Evolutionary conservation across 2,329 filamentous ascomycete genomes (phyloP), one percentile per base, ranked within the genome.

Genomic region (Phyllosticta paracitricarpa): DNA sequence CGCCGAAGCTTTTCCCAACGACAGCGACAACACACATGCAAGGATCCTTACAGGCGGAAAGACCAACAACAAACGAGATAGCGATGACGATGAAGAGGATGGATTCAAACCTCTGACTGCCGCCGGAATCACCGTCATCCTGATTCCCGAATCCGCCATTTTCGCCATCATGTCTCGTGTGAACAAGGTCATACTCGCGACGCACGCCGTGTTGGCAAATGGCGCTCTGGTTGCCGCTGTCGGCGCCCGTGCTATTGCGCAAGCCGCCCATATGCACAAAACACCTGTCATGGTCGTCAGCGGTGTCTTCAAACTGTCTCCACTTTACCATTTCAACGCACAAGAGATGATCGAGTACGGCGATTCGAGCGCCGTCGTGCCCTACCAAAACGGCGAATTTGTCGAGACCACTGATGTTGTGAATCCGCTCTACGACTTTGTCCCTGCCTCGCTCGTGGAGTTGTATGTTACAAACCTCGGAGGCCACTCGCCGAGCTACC

Each of bases 91-190:
- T 68, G 68, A 76, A 69, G 63, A 78, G 52, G 74, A 73, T 76
- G 81, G 56, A 83, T 97, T 75, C 84, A 96, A 94, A 74, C 86
- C 91, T 56, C 81, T 97, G 63, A 85, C 84, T 4, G 83, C 86
- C 1, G 84, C 87, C 40, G 92, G 92, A 26, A 89, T 95, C 61
- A 88, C 85, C 1, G 88, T 96, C 52, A 89, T 97, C 67, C 83
- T 89, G 63, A 86, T 97, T 61, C 86, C 90, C 53, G 92, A 96
- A 73, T 88, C 86, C 7, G 89, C 91, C 9, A 83, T 96, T 59
- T 95, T 92, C 77, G 91, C 92, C 0, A 89, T 97, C 69, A 97
- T 99, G 89, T 89, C 92, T 8, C 86, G 89, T 63, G 90, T 97
- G 68, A 95, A 93, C 80, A 97, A 97, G 77, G 93, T 99, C 64